Evolutionary conservation across 2,329 filamentous ascomycete species (phyloP).

Genomic region (Aspergillus novoparasiticus): DNA sequence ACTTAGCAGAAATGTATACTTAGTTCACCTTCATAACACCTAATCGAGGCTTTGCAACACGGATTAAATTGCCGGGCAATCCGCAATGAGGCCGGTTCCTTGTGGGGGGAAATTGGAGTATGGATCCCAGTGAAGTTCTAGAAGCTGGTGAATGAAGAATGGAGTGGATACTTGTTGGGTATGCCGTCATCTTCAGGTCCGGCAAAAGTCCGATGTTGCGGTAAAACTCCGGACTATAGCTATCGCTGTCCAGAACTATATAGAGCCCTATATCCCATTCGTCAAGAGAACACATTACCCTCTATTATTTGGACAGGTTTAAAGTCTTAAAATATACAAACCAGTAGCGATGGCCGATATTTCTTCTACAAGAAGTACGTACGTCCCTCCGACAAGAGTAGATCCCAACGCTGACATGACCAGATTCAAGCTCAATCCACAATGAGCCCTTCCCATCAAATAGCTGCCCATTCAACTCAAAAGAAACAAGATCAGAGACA

Average conservation of each 20-base stretch:
- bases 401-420: background rate
- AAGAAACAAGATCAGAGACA: background rate
- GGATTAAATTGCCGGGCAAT: background rate
- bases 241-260: background rate
- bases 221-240: background rate
- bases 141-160: background rate
- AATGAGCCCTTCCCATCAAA: background rate
- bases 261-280: background rate
- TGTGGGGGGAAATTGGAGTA: background rate
- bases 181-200: background rate
- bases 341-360: slow-evolving; percentile 5
- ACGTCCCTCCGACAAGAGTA: background rate
- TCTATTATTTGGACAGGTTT: slow-evolving; percentile 28
- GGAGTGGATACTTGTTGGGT: background rate
- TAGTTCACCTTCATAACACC: background rate
- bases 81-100: background rate
- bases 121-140: background rate
- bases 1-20: background rate
- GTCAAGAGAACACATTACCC: background rate
- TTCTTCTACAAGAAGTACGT: slow-evolving; percentile 7
- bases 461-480: background rate
- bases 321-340: background rate
- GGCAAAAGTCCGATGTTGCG: background rate
- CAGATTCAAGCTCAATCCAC: background rate
- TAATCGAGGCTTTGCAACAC: background rate